Evolutionary conservation across 1,284 basidiomycete species (phyloP).

Genomic region (Cutaneotrichosporon sp.): DNA sequence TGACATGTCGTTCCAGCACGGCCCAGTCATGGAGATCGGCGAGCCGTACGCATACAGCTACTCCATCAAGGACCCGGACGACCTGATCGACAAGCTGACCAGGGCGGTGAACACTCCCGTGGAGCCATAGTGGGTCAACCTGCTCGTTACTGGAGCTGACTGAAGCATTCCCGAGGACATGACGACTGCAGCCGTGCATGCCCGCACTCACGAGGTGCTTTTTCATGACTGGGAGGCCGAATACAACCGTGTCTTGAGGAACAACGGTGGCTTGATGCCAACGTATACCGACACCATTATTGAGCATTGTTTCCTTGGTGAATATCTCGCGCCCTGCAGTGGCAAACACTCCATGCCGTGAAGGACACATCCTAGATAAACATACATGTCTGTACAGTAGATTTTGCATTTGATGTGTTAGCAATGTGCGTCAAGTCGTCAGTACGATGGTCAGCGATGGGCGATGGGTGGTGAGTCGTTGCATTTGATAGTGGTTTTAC

Average conservation of each 20-base stretch:
- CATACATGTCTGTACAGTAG: too few relatives aligned
- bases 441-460: too few relatives aligned
- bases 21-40: slow-evolving; percentile 35
- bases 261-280: slow-evolving; percentile 24
- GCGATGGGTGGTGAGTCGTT: too few relatives aligned
- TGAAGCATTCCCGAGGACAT: slow-evolving; percentile 30
- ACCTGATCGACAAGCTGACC: slow-evolving; percentile 22
- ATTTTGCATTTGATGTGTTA: too few relatives aligned
- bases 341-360: background rate
- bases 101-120: slow-evolving; percentile 30
- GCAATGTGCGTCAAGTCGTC: too few relatives aligned
- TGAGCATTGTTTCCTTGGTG: background rate
- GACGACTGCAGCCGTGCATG: slow-evolving; percentile 19
- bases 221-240: slow-evolving; percentile 27
- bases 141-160: background rate
- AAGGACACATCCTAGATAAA: background rate
- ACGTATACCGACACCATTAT: background rate
- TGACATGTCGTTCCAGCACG: slow-evolving; percentile 31
- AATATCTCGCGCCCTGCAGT: too few relatives aligned
- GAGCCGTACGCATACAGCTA: slow-evolving; percentile 44
- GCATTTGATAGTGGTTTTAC: too few relatives aligned
- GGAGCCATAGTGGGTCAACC: slow-evolving; percentile 1
- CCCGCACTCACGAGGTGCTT: slow-evolving; percentile 21
- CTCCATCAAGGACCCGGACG: slow-evolving; percentile 24
- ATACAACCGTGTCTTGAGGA: slow-evolving; percentile 9